phyloP scores from a whole-genome alignment of 495 filamentous ascomycete species.

The Rhypophila decipiens region DNA sequence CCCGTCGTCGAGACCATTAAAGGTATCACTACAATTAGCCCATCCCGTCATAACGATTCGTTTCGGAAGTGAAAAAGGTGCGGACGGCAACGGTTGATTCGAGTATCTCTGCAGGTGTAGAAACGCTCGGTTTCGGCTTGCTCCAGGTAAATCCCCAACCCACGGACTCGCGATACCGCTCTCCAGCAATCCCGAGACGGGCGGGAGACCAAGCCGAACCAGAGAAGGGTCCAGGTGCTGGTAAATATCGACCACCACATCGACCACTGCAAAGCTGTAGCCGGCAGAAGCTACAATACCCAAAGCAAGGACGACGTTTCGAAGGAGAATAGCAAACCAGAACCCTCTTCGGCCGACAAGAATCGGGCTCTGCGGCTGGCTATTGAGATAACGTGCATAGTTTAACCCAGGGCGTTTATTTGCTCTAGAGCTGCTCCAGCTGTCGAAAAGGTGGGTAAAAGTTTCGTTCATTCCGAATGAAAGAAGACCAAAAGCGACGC shows the following conservation, averaged over 20 bases:
- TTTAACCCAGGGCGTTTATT: background rate
- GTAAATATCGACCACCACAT: background rate
- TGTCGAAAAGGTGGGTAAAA: conserved; percentile 3
- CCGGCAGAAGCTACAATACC: background rate
- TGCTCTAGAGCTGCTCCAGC: conserved; percentile 2
- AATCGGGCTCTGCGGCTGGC: background rate
- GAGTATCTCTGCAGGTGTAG: too few relatives aligned
- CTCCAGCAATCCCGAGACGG: background rate
- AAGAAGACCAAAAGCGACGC: conserved; percentile 1
- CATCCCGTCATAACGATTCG: background rate
- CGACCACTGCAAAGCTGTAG: conserved; percentile 6
- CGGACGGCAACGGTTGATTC: too few relatives aligned
- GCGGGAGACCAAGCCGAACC: background rate
- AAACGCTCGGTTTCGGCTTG: background rate
- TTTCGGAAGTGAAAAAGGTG: background rate
- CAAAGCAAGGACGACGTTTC: background rate
- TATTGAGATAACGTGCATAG: conserved; percentile 6
- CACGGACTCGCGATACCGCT: conserved; percentile 2
- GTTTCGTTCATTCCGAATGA: background rate
- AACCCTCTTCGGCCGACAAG: conserved; percentile 3
- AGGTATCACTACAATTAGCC: background rate
- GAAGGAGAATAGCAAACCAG: background rate
- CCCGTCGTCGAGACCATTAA: background rate
- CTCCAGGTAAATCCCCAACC: conserved; percentile 1
- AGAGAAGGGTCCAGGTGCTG: background rate